Evolutionary conservation across 345 rosid species (phyloP).

Genomic region (Melaleuca alternifolia): DNA sequence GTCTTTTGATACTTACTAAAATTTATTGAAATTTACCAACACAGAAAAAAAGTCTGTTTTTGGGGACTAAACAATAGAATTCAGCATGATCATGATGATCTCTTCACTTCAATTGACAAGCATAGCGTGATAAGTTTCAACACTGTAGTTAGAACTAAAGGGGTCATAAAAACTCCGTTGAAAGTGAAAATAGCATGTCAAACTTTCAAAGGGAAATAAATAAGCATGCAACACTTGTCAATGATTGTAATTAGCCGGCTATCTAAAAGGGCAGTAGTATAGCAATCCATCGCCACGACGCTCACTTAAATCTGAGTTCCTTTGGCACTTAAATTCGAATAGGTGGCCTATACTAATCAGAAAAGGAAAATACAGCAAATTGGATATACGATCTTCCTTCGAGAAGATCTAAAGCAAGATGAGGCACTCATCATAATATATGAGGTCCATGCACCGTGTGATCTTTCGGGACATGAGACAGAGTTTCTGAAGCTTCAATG

Average conservation of each 20-base stretch:
- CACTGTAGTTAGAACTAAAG: background rate
- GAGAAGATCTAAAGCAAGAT: background rate
- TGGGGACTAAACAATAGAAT: background rate
- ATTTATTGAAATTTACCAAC: background rate
- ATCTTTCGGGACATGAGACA: background rate
- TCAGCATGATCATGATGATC: background rate
- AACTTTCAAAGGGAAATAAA: background rate
- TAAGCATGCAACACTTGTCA: background rate
- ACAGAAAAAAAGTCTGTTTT: background rate
- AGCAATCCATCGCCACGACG: background rate
- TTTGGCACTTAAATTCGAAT: background rate
- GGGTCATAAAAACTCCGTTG: background rate
- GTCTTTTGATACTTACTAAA: background rate
- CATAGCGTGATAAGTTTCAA: background rate
- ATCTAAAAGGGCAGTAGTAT: background rate
- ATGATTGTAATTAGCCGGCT: background rate
- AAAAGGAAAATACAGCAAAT: background rate
- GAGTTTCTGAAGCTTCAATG: background rate
- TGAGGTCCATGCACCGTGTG: background rate
- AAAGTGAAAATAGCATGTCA: background rate
- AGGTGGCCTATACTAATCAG: background rate
- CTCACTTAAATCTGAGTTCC: background rate
- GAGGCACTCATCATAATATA: background rate
- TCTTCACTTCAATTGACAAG: background rate
- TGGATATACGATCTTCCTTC: background rate